Percentiles rank a stretch among this genome's conserved stretches.
These are phyloP conservation scores for Pseudocercospora ulei DNA, from an alignment of 2,329 filamentous ascomycete genomes.

Conservation along the genomic window DNA sequence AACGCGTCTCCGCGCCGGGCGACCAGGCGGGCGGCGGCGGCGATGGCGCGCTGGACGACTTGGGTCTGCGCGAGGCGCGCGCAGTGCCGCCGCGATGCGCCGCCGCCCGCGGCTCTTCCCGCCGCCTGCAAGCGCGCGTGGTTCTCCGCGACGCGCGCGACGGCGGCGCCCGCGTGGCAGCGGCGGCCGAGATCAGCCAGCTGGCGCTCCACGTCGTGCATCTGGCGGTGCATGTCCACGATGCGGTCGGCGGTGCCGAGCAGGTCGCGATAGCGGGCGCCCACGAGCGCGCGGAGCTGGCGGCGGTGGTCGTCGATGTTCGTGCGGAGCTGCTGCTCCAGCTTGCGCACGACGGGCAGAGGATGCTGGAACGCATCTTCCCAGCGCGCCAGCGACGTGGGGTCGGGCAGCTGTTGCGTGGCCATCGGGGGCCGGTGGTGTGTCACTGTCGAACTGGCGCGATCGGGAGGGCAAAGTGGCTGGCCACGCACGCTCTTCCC, in stretches of 20 bases:
- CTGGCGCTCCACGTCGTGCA: slow-evolving; percentile 61
- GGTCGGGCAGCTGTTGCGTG: slow-evolving; percentile 45
- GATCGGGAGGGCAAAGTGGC: no score
- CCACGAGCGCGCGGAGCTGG: slow-evolving; percentile 57
- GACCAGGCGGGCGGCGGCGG: slow-evolving; percentile 46
- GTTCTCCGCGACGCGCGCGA: slow-evolving; percentile 54
- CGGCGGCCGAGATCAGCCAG: slow-evolving; percentile 62
- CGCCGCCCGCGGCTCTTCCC: slow-evolving; percentile 11
- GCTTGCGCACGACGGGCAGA: slow-evolving; percentile 51
- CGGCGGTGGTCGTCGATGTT: slow-evolving; percentile 55
- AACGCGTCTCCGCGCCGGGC: slow-evolving; percentile 45
- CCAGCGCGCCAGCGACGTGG: slow-evolving; percentile 50
- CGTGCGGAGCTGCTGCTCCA: slow-evolving; percentile 55
- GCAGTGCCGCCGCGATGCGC: slow-evolving; percentile 8
- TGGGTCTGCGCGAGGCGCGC: slow-evolving; percentile 23
- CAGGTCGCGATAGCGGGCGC: slow-evolving; percentile 71
- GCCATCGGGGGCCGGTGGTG: no score
- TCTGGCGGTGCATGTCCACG: slow-evolving; percentile 73
- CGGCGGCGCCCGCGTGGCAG: slow-evolving; percentile 61
- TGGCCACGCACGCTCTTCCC: no score
- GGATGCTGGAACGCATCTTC: slow-evolving; percentile 59
- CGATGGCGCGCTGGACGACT: slow-evolving; percentile 49
- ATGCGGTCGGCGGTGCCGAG: slow-evolving; percentile 91
- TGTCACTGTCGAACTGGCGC: no score
- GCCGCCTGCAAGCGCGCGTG: slow-evolving; percentile 28